Conservation (phyloP, 306 rosid species). For the Cucurbita moschata region DNA sequence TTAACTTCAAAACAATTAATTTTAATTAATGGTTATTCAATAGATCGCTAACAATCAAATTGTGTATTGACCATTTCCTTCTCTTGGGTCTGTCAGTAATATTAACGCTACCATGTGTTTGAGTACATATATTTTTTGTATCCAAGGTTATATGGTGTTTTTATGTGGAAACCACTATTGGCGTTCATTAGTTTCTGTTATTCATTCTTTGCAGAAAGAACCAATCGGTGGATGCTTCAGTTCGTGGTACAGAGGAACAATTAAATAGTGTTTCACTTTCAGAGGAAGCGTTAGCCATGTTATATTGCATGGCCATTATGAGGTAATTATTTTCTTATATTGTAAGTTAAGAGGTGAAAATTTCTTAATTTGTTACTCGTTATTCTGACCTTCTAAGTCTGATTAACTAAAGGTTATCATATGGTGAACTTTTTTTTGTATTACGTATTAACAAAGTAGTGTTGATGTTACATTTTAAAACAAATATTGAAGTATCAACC, state of each 20-base stretch:
- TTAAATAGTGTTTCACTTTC: conserved; percentile 29
- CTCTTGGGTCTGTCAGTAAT: not conserved
- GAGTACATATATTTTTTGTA: not conserved
- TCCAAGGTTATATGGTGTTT: not conserved
- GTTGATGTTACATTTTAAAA: not conserved
- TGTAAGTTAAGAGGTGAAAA: not conserved
- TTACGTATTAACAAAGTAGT: not conserved
- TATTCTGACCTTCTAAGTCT: not conserved
- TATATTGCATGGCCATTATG: conserved; percentile 68
- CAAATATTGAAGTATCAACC: not conserved
- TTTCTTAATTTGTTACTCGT: not conserved
- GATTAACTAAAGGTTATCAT: not conserved
- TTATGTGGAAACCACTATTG: not conserved
- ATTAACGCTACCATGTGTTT: not conserved
- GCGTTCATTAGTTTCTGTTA: not conserved
- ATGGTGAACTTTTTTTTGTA: not conserved
- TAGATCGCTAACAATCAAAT: not conserved
- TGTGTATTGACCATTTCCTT: not conserved
- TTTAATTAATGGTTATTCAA: not conserved
- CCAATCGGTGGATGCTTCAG: conserved; percentile 3
- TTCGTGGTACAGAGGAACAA: conserved; percentile 16
- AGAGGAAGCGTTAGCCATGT: conserved; percentile 58
- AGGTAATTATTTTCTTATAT: conserved; percentile 23
- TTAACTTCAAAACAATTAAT: not conserved
- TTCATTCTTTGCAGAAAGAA: conserved; percentile 14